Evolutionary conservation across 306 rosid genomes (phyloP).

Genomic region (Datisca glomerata): DNA sequence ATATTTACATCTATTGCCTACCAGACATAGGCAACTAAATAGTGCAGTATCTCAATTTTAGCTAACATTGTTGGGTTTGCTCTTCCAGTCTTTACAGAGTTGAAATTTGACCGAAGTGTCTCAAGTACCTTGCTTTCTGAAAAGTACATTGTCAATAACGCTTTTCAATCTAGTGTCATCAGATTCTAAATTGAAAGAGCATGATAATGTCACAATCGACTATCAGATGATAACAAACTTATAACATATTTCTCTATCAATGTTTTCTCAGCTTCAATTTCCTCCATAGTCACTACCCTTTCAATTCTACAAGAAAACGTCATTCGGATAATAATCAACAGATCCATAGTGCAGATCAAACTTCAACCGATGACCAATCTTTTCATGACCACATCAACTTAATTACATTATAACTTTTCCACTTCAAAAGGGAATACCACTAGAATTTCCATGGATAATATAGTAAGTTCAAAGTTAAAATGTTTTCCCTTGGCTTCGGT

Average conservation of each 20-base stretch:
- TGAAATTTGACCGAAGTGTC: too few relatives aligned
- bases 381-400: too few relatives aligned
- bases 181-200: background rate
- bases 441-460: too few relatives aligned
- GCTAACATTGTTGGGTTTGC: slow-evolving; percentile 78
- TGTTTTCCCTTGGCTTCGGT: too few relatives aligned
- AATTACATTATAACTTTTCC: too few relatives aligned
- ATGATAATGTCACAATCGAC: background rate
- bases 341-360: too few relatives aligned
- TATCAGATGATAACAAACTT: slow-evolving; percentile 16
- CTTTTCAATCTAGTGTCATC: background rate
- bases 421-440: too few relatives aligned
- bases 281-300: slow-evolving; percentile 77
- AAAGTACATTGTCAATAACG: slow-evolving; percentile 1
- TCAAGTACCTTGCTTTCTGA: slow-evolving; percentile 57
- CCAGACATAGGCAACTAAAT: too few relatives aligned
- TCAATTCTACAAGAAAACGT: slow-evolving; percentile 20
- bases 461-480: too few relatives aligned
- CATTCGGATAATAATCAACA: too few relatives aligned
- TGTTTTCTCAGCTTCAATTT: slow-evolving; percentile 86
- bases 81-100: slow-evolving; percentile 80
- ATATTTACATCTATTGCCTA: too few relatives aligned
- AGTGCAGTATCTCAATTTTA: slow-evolving; percentile 56
- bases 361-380: too few relatives aligned
- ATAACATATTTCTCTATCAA: slow-evolving; percentile 66